Evolutionary conservation across 2,329 filamentous ascomycete genomes (phyloP).

Genomic region (Colletotrichum eleusines): DNA sequence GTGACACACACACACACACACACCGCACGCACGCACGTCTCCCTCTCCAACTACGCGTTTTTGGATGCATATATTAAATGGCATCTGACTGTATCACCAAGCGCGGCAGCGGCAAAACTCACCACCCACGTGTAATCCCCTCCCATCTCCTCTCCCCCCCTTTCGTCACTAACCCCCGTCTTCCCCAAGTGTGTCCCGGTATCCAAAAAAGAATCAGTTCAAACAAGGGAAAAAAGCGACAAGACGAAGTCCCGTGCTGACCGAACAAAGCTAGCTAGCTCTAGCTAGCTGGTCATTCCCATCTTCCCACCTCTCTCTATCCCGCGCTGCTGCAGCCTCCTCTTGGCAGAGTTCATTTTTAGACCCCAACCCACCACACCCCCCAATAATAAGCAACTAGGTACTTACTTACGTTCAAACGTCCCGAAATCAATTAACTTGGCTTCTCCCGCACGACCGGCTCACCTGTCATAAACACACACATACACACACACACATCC

Average conservation of each 20-base stretch:
- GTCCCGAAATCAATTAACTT: neutral
- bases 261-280: neutral
- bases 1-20: neutral
- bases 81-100: constrained; percentile 22
- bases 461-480: neutral
- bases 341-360: constrained; percentile 29
- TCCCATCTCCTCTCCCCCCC: too few species aligned
- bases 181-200: neutral
- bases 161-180: too few species aligned
- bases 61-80: constrained; percentile 9
- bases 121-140: neutral
- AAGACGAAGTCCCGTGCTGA: constrained; percentile 21
- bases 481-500: neutral
- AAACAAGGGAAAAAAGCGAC: neutral
- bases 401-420: neutral
- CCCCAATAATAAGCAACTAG: too few species aligned
- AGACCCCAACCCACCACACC: constrained; percentile 28
- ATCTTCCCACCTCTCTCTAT: neutral
- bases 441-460: neutral
- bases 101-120: constrained; percentile 18
- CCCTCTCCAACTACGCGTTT: neutral
- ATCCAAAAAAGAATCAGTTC: constrained; percentile 19
- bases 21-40: neutral
- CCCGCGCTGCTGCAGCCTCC: neutral
- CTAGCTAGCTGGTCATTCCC: neutral